Percentiles rank a stretch among this genome's conserved stretches.
phyloP scores from a whole-genome alignment of 768 basidiomycete genomes.

The Lactarius pseudohatsudake region DNA sequence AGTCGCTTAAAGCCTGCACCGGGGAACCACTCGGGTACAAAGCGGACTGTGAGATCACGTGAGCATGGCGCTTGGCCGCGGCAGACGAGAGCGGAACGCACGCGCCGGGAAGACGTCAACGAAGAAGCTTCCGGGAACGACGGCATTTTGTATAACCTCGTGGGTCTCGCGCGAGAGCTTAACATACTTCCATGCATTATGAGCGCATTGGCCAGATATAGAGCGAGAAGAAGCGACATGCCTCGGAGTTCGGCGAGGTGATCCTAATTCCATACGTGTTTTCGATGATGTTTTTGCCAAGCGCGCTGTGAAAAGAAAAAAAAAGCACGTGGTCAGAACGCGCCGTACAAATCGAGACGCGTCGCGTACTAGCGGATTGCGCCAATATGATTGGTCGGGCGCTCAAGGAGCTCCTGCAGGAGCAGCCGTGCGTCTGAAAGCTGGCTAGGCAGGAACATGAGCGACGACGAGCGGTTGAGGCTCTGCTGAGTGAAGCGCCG shows the following conservation, averaged over 20 bases:
- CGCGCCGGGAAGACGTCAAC: conserved; percentile 26
- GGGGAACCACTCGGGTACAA: conserved; percentile 28
- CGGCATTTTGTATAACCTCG: conserved; percentile 29
- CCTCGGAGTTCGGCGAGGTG: conserved; percentile 25
- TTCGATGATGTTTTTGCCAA: conserved; percentile 28
- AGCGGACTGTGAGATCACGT: conserved; percentile 25
- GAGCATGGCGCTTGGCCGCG: neutral
- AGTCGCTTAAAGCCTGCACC: conserved; percentile 30
- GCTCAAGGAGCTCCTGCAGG: conserved; percentile 22
- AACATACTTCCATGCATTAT: conserved; percentile 15
- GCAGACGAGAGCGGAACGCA: neutral
- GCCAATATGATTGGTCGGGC: conserved; percentile 22
- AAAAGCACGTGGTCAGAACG: conserved; percentile 20
- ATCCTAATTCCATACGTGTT: conserved; percentile 29
- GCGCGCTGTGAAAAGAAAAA: conserved; percentile 11
- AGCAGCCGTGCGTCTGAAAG: conserved; percentile 26
- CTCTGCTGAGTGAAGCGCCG: conserved; percentile 28
- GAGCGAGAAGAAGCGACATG: neutral
- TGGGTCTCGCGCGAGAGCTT: conserved; percentile 28
- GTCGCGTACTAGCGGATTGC: conserved; percentile 26
- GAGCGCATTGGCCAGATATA: neutral
- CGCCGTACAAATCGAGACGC: conserved; percentile 6
- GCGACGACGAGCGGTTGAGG: conserved; percentile 26
- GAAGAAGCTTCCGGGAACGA: conserved; percentile 28
- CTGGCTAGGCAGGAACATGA: conserved; percentile 23